Evolutionary conservation across 768 basidiomycete genomes (phyloP), one percentile per base, ranked within the genome.

Genomic region (Lactarius pseudohatsudake): DNA sequence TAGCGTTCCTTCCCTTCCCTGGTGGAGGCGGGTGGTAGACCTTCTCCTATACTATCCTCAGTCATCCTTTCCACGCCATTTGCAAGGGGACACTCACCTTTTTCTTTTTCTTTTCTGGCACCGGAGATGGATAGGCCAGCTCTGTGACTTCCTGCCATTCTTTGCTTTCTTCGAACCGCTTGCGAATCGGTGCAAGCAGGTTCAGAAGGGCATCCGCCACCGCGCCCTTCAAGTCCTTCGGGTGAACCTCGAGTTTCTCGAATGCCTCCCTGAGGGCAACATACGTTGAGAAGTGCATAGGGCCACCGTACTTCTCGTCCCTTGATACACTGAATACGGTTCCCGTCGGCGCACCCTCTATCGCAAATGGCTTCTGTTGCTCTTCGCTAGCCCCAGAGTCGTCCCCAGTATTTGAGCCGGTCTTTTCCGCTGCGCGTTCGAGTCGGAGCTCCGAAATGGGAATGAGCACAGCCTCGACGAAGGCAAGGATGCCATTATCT

Each of bases 401-500:
- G 41, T 79, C 80, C 16, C 78, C 77, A 13, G 72, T 74, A 50
- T 82, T 81, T 6, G 76, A 76, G 22, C 75, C 77, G 8, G 77
- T 77, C 61, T 80, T 75, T 15, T 85, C 87, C 8, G 78, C 77
- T 62, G 75, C 65, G 28, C 82, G 82, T 64, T 91, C 90, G 40
- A 89, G 73, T 20, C 90, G 84, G 41, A 97, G 79, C 72, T 91
- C 80, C 74, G 86, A 88, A 71, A 96, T 87, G 38, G 94, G 94
- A 71, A 97, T 91, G 66, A 96, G 76, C n/a, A 96, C 95, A 16
- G 91, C 87, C 71, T 89, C 79, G 67, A 88, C 84, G 79, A 98
- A 98, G 2, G 91, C 81, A 5, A 97, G 84, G 0, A 98, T 79
- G 32, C 94, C 96, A 76, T 99, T 99, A 30, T 91, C 94, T 55